A percentile compares a stretch with the other conserved stretches of the same genome.
These are phyloP conservation scores for Straminergon stramineum DNA, from an alignment of 225 moss, liverwort and hornwort genomes.

Conservation along the genomic window DNA sequence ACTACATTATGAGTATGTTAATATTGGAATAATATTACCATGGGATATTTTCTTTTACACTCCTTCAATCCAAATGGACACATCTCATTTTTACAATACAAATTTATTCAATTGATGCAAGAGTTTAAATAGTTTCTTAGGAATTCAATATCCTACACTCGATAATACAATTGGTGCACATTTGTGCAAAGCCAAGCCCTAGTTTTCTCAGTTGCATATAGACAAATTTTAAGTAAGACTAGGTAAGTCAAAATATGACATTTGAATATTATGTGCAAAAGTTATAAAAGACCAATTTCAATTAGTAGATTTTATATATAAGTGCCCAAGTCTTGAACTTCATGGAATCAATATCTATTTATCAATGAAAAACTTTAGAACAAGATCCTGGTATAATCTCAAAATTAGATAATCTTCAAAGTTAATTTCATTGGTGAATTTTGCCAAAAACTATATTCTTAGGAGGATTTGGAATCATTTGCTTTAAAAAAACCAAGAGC, in stretches of 20 bases:
- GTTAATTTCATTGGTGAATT: background rate
- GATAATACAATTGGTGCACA: rapidly evolving
- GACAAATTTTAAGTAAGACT: background rate
- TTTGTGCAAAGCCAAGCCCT: background rate
- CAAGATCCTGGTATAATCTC: rapidly evolving
- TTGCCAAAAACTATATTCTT: background rate
- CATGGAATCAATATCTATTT: background rate
- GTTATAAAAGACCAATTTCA: background rate
- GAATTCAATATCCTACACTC: background rate
- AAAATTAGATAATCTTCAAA: rapidly evolving
- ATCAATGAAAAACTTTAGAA: background rate
- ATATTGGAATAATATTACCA: background rate
- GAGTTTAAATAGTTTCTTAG: background rate
- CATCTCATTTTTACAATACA: background rate
- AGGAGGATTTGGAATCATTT: background rate
- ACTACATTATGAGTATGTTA: too few relatives aligned
- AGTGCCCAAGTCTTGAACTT: background rate
- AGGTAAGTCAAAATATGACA: background rate
- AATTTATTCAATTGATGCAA: background rate
- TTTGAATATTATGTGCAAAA: background rate
- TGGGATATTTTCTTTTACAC: background rate
- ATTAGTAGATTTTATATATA: background rate
- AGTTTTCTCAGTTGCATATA: background rate
- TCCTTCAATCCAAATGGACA: background rate
- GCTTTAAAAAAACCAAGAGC: background rate